Percentiles rank a stretch among this genome's conserved stretches.
Conservation (phyloP, 2,329 filamentous ascomycete genomes). For the Hypoxylon sp. region DNA sequence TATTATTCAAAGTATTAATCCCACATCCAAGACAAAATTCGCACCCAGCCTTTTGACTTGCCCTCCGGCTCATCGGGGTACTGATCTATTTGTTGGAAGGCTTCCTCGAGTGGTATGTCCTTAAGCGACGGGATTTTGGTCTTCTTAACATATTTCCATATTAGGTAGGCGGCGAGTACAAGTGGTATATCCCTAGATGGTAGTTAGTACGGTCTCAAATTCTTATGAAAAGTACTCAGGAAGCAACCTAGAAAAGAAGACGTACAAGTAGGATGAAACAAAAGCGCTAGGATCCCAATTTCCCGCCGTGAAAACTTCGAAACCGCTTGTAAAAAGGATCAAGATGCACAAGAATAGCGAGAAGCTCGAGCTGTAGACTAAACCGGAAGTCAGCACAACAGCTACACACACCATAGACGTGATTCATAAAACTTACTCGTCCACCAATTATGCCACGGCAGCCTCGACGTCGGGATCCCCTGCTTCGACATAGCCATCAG, state of each 20-base stretch:
- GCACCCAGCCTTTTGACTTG: constrained; percentile 47
- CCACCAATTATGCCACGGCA: constrained; percentile 74
- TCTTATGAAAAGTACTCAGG: not conserved
- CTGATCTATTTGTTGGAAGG: constrained; percentile 61
- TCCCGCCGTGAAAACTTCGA: constrained; percentile 69
- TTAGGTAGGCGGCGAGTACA: constrained; percentile 65
- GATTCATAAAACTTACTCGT: constrained; percentile 60
- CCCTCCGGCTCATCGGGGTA: constrained; percentile 48
- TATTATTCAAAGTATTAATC: constrained; percentile 40
- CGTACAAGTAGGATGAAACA: constrained; percentile 72
- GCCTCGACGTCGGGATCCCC: constrained; percentile 59
- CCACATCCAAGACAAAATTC: constrained; percentile 54
- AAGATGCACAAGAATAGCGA: constrained; percentile 71
- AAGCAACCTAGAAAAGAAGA: not conserved
- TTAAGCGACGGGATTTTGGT: constrained; percentile 65
- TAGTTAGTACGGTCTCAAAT: constrained; percentile 10
- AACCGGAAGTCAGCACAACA: constrained; percentile 13
- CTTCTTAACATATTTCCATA: constrained; percentile 75
- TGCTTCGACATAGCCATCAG: constrained; percentile 66
- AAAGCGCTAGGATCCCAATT: constrained; percentile 69
- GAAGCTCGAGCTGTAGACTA: constrained; percentile 70
- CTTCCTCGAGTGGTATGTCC: constrained; percentile 64
- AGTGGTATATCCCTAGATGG: constrained; percentile 67
- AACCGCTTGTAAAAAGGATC: constrained; percentile 78
- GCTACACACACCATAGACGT: not conserved